phyloP scores from a whole-genome alignment of 257 asterid genomes.

The Solanum stenotomum region DNA sequence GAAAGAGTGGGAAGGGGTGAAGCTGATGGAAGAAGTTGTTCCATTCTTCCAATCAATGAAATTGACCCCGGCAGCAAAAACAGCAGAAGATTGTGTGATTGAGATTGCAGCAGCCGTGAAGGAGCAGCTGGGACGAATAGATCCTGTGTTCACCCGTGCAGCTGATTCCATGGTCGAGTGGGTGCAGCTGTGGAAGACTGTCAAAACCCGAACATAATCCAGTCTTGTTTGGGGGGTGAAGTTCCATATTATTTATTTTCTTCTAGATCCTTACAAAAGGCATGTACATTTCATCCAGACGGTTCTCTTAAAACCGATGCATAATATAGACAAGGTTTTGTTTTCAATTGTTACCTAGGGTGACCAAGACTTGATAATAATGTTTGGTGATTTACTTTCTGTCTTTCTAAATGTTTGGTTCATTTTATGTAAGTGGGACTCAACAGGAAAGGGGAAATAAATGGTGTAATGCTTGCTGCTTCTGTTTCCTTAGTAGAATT shows the following conservation, averaged over 20 bases:
- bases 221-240: neutral
- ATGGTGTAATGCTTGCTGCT: neutral
- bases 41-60: conserved; percentile 74
- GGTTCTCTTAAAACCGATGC: neutral
- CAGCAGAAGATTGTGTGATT: conserved; percentile 65
- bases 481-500: neutral
- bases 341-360: neutral
- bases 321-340: neutral
- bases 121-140: conserved; percentile 40
- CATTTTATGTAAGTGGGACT: neutral
- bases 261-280: neutral
- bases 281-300: neutral
- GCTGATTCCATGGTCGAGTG: conserved; percentile 75
- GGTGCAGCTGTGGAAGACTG: conserved; percentile 72
- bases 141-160: conserved; percentile 56
- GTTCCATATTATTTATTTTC: neutral
- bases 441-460: neutral
- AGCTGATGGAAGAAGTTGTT: conserved; percentile 84
- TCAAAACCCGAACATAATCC: conserved; percentile 14
- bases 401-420: neutral
- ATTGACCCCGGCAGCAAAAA: conserved; percentile 41
- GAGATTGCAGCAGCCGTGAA: conserved; percentile 73
- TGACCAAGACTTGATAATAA: neutral
- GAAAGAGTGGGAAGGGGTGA: conserved; percentile 98
- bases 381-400: neutral